A percentile compares a stretch with the other conserved stretches of the same genome.
phyloP scores from a whole-genome alignment of 345 rosid genomes.

The Mangifera indica region DNA sequence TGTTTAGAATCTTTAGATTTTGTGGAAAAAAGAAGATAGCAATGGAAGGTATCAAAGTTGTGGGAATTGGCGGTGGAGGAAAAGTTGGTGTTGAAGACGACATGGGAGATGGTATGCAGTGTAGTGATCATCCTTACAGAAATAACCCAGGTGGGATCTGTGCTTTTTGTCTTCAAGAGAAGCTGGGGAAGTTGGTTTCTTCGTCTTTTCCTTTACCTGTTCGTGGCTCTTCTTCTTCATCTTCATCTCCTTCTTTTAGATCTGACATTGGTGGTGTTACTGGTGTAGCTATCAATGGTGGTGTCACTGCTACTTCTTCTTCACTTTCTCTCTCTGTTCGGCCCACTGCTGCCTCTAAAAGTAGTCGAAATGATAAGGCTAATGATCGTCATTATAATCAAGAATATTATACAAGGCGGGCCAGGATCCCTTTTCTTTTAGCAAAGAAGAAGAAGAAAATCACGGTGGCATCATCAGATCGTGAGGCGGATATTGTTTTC shows the following conservation, averaged over 20 bases:
- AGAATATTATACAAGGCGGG: slow-evolving; percentile 37
- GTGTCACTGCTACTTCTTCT: slow-evolving; percentile 18
- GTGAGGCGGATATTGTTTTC: slow-evolving; percentile 45
- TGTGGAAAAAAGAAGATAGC: not conserved
- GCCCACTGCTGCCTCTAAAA: slow-evolving; percentile 19
- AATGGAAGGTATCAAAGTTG: slow-evolving; percentile 31
- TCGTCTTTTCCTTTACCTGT: slow-evolving; percentile 73
- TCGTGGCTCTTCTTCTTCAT: slow-evolving; percentile 46
- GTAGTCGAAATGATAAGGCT: slow-evolving; percentile 25
- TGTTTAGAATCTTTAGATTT: not conserved
- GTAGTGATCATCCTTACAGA: slow-evolving; percentile 70
- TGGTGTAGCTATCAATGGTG: slow-evolving; percentile 7
- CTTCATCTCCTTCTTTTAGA: slow-evolving; percentile 86
- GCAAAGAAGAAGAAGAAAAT: slow-evolving; percentile 80
- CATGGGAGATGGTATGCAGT: slow-evolving; percentile 80
- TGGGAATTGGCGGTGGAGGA: slow-evolving; percentile 13
- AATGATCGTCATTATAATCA: slow-evolving; percentile 21
- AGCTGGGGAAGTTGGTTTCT: slow-evolving; percentile 93
- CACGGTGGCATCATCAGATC: slow-evolving; percentile 42
- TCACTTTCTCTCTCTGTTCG: slow-evolving; percentile 47
- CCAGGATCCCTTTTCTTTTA: slow-evolving; percentile 58
- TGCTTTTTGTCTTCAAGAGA: slow-evolving; percentile 96
- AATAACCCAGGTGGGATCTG: slow-evolving; percentile 97
- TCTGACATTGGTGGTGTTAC: slow-evolving; percentile 49
- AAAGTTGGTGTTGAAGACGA: slow-evolving; percentile 43